Evolutionary conservation across 176 grass and related monocot species (phyloP), one percentile per base, ranked within the genome.

Genomic region (Avena insularis): DNA sequence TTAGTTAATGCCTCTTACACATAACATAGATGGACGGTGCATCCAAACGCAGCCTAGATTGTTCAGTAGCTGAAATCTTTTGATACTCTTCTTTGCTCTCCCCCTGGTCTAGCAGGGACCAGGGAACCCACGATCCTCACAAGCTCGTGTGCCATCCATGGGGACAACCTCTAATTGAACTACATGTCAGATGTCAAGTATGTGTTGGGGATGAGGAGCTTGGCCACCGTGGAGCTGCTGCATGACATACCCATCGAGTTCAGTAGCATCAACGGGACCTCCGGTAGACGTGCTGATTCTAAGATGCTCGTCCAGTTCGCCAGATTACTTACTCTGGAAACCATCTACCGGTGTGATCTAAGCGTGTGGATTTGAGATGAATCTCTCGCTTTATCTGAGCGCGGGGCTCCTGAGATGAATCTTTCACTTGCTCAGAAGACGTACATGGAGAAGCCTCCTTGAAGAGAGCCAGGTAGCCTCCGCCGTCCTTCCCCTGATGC

Each of bases 181-280:
- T 98, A 98, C 86, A 55, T 98, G 87, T 91, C 89, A 17, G 95
- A 98, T 69, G 93, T 98, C 14, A 95, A 90, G 80, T 86, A 90
- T 27, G 77, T 95, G 33, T 29, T 98, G 83, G 93, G 95, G 79
- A 85, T 98, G 84, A 86, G 95, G 87, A 92, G 94, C 68, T 71
- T 98, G 83, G 76, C 78, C 36, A 90, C 95, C 1, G 95, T 93
- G 67, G 78, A 82, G 38, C 56, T 95, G 79, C 74, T 98, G 14
- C 82, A 85, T 51, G 74, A 59, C 83, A 89, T 98, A 15, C 93
- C 95, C 21, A 85, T 98, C 9, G 95, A 95, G 82, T 90, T 98
- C 51, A 93, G 95, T 64, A 92, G 87, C 11, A 86, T 98, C 76
- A 93, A 75, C 65, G 87, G 91, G 70, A 90, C 93, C 21, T 83